These are phyloP conservation scores for Lasiodiplodia sp. DNA, from an alignment of 2,329 filamentous ascomycete genomes.

Conservation along the genomic window DNA sequence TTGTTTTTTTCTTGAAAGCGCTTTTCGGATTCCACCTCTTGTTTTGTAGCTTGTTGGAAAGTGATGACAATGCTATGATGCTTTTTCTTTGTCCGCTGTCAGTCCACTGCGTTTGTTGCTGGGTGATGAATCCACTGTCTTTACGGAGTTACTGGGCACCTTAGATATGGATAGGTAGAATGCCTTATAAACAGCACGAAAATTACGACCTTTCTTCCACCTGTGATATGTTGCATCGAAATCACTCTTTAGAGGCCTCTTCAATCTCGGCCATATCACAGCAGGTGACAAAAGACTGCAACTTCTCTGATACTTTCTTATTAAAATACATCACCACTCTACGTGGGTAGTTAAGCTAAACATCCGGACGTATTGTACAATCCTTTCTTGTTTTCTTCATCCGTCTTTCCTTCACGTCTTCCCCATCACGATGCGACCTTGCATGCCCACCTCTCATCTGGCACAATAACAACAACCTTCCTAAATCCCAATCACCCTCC, in stretches of 20 bases:
- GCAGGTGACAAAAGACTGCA: no score
- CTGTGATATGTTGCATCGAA: not conserved
- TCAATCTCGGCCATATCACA: no score
- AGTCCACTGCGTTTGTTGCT: not conserved
- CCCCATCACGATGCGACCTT: no score
- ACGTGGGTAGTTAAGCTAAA: no score
- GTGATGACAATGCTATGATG: not conserved
- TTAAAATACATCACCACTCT: no score
- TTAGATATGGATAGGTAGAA: not conserved
- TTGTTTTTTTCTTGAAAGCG: not conserved
- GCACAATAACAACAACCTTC: not conserved
- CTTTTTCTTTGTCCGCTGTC: not conserved
- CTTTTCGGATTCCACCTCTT: not conserved
- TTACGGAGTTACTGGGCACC: not conserved
- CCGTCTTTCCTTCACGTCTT: no score
- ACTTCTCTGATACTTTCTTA: no score
- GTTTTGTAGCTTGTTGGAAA: not conserved
- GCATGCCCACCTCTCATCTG: not conserved
- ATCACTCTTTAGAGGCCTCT: no score
- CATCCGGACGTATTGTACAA: no score
- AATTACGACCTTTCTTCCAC: not conserved
- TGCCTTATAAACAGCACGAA: not conserved
- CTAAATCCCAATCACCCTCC: constrained; percentile 36
- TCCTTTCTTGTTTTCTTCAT: no score
- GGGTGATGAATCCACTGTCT: not conserved